phyloP scores from a whole-genome alignment of 805 yeast species.

The Saccharomycopsis oosterbeekiorum region DNA sequence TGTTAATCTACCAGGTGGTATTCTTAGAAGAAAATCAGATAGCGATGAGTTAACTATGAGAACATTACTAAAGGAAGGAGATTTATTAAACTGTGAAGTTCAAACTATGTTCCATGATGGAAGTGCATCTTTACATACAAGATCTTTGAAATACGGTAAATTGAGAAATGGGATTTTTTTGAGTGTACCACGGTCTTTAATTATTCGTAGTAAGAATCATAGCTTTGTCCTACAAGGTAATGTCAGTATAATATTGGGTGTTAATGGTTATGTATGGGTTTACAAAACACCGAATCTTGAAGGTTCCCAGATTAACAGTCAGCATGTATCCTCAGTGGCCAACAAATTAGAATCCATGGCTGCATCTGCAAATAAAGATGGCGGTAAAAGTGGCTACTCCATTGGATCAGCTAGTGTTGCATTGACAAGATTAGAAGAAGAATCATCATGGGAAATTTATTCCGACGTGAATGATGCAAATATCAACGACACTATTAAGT shows the following conservation, averaged over 20 bases:
- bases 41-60: constrained; percentile 96
- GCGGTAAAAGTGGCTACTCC: constrained; percentile 26
- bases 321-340: constrained; percentile 18
- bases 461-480: constrained; percentile 71
- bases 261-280: constrained; percentile 91
- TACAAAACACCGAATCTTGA: constrained; percentile 45
- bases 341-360: constrained; percentile 29
- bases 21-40: constrained; percentile 85
- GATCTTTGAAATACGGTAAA: constrained; percentile 93
- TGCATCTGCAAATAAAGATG: constrained; percentile 20
- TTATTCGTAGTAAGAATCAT: constrained; percentile 81
- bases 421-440: constrained; percentile 83
- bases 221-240: constrained; percentile 89
- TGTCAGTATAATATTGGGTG: constrained; percentile 82
- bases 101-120: constrained; percentile 87
- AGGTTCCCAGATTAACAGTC: constrained; percentile 17
- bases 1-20: constrained; percentile 95
- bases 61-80: constrained; percentile 88
- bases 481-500: constrained; percentile 52
- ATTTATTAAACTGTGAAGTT: constrained; percentile 89
- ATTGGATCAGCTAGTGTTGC: constrained; percentile 54
- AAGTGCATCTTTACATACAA: constrained; percentile 85
- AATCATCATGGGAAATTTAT: constrained; percentile 91
- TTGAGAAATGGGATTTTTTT: constrained; percentile 82
- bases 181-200: constrained; percentile 70